These are phyloP conservation scores for Singerocomus inundabilis DNA, from an alignment of 1,284 basidiomycete genomes.

Conservation along the genomic window DNA sequence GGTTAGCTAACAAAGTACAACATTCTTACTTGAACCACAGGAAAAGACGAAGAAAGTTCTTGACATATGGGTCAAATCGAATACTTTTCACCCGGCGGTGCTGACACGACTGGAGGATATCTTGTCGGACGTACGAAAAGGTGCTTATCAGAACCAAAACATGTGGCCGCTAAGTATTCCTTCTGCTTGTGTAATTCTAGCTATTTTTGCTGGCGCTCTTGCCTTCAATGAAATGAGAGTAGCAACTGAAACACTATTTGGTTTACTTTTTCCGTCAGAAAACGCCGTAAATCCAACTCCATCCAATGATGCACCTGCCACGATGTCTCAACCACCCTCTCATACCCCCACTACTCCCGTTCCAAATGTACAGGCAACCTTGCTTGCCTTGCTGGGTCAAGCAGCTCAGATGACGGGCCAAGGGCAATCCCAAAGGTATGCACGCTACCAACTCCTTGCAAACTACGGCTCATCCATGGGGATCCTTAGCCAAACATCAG, in stretches of 20 bases:
- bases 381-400: conserved; percentile 66
- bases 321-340: conserved; percentile 31
- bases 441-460: no score
- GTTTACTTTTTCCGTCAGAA: conserved; percentile 65
- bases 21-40: conserved; percentile 48
- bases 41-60: conserved; percentile 93
- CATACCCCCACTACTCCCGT: conserved; percentile 29
- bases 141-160: conserved; percentile 69
- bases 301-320: conserved; percentile 42
- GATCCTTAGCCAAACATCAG: conserved; percentile 54
- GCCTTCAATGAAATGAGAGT: conserved; percentile 51
- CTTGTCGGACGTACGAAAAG: conserved; percentile 68
- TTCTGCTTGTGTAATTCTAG: conserved; percentile 61
- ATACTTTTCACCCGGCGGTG: conserved; percentile 76
- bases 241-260: conserved; percentile 63
- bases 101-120: conserved; percentile 65
- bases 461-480: conserved; percentile 2
- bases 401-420: conserved; percentile 42
- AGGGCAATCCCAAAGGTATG: conserved; percentile 32
- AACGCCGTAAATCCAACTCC: conserved; percentile 44
- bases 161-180: conserved; percentile 78
- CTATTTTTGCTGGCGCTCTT: conserved; percentile 43
- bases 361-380: conserved; percentile 48
- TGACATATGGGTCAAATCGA: conserved; percentile 90
- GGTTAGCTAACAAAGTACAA: conserved; percentile 40